phyloP scores from a whole-genome alignment of 768 basidiomycete species.

The Ramaria sp. region DNA sequence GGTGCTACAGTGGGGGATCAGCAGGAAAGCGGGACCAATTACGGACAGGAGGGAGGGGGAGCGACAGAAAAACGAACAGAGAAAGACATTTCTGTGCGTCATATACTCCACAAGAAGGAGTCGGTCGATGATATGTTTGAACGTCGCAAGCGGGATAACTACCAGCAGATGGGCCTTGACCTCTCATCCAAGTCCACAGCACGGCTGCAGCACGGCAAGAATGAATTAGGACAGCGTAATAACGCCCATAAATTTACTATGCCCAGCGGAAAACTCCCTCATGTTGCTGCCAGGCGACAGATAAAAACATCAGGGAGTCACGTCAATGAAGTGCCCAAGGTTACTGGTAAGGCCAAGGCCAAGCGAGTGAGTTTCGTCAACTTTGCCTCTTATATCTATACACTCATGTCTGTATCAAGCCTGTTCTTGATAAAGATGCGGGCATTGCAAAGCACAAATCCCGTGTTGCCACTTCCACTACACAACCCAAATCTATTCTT shows the following conservation, averaged over 20 bases:
- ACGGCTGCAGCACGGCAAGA: background rate
- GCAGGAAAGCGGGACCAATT: background rate
- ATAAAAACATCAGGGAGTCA: too few relatives aligned
- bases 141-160: slow-evolving; percentile 6
- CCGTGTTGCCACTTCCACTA: background rate
- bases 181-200: slow-evolving; percentile 8
- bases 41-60: slow-evolving; percentile 12
- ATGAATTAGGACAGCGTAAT: background rate
- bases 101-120: background rate
- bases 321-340: background rate
- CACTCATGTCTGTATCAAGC: background rate
- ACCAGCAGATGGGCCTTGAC: slow-evolving; percentile 7
- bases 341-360: background rate
- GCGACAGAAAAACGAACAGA: background rate
- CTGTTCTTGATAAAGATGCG: slow-evolving; percentile 1
- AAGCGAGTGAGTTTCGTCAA: background rate
- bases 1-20: background rate
- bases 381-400: background rate
- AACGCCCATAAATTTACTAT: background rate
- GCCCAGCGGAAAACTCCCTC: background rate
- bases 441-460: background rate
- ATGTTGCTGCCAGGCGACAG: background rate
- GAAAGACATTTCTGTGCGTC: background rate
- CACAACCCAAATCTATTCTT: slow-evolving; percentile 1
- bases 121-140: slow-evolving; percentile 9